Conservation (phyloP, 1,139 yeast genomes). For the Taphrina deformans region DNA sequence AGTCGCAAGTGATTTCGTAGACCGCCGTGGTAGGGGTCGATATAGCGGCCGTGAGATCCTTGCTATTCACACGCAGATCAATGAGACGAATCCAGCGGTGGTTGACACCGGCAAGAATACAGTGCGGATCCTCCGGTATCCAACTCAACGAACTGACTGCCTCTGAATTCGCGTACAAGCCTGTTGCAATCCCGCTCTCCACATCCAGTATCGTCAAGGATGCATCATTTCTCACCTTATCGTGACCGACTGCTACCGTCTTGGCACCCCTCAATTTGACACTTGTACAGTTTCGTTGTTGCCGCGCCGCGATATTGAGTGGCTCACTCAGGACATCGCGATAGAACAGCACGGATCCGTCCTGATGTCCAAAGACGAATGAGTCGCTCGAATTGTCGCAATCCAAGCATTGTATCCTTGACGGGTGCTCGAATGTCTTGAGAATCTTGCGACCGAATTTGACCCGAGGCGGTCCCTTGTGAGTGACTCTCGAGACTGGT, state of each 20-base stretch:
- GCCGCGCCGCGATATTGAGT: constrained; percentile 1
- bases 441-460: not conserved
- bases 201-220: constrained; percentile 81
- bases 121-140: constrained; percentile 59
- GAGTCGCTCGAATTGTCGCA: not conserved
- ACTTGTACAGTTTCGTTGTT: constrained; percentile 29
- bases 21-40: constrained; percentile 28
- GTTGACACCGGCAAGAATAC: constrained; percentile 65
- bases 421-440: constrained; percentile 8
- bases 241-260: constrained; percentile 71
- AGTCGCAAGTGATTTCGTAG: constrained; percentile 14
- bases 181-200: constrained; percentile 43
- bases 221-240: constrained; percentile 74
- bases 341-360: not conserved
- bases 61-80: constrained; percentile 56
- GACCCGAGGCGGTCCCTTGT: not conserved
- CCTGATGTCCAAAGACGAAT: constrained; percentile 4
- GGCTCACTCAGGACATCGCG: not conserved
- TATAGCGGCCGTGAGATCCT: constrained; percentile 55
- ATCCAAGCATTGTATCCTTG: constrained; percentile 6
- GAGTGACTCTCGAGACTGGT: not conserved
- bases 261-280: constrained; percentile 11
- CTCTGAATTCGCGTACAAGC: constrained; percentile 31
- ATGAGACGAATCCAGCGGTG: constrained; percentile 76
- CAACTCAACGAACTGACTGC: constrained; percentile 48